Conservation (phyloP, 225 moss, liverwort and hornwort species). For the Bryum argenteum region DNA sequence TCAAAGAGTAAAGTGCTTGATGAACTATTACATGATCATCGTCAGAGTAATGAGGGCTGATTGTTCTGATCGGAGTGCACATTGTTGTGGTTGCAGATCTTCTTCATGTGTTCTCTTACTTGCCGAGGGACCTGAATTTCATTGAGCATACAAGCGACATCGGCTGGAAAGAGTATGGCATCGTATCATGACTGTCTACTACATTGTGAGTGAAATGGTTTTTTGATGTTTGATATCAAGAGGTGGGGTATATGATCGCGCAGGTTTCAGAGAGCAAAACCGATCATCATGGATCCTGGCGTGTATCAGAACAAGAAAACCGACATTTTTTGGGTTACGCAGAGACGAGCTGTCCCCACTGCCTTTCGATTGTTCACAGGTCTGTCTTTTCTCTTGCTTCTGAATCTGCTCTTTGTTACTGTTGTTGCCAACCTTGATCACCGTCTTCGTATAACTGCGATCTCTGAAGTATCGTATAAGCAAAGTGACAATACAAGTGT, state of each 20-base stretch:
- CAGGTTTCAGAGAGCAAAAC: slow-evolving; percentile 92
- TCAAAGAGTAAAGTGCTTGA: not conserved
- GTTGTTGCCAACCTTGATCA: too few species aligned
- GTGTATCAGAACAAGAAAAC: slow-evolving; percentile 81
- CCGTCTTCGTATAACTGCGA: too few species aligned
- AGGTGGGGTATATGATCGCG: not conserved
- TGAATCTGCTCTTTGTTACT: not conserved
- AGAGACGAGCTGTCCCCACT: slow-evolving; percentile 78
- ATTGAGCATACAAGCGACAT: slow-evolving; percentile 96
- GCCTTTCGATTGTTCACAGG: slow-evolving; percentile 93
- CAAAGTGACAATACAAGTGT: too few species aligned
- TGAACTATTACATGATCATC: not conserved
- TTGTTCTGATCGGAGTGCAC: slow-evolving; percentile 3
- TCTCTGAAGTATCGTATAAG: too few species aligned
- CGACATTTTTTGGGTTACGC: slow-evolving; percentile 90
- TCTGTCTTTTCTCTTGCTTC: slow-evolving; percentile 13
- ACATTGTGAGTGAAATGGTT: too few species aligned
- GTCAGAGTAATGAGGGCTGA: not conserved
- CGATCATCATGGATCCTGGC: slow-evolving; percentile 89
- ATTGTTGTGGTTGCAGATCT: slow-evolving; percentile 62
- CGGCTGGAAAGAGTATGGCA: slow-evolving; percentile 90
- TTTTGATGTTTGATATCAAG: not conserved
- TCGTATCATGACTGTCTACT: too few species aligned
- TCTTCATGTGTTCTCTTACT: slow-evolving; percentile 86
- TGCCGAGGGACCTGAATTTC: slow-evolving; percentile 89